Conservation (phyloP, 192 early-diverging fungal genomes). For the Coemansia sp. region DNA sequence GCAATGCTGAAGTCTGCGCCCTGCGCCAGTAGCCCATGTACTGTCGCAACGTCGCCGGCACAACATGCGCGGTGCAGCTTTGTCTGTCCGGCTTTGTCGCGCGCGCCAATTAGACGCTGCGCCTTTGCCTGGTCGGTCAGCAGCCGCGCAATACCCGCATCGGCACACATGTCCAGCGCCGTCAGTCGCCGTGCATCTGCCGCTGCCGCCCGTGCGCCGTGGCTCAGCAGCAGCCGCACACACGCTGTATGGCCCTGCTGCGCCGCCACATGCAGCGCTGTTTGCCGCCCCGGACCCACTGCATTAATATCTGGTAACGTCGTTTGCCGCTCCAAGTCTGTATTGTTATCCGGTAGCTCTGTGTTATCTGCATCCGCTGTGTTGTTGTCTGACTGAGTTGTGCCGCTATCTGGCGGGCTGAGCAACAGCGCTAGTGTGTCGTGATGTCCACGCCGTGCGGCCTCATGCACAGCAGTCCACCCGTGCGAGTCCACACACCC, state of each 20-base stretch:
- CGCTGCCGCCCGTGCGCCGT: slow-evolving; percentile 31
- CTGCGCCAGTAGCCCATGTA: slow-evolving; percentile 53
- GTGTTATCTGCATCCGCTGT: too few species aligned
- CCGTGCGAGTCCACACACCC: slow-evolving; percentile 31
- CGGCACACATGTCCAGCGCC: slow-evolving; percentile 44
- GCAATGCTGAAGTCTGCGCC: slow-evolving; percentile 67
- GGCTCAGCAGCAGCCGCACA: slow-evolving; percentile 36
- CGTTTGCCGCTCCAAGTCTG: too few species aligned
- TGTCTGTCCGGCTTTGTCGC: slow-evolving; percentile 64
- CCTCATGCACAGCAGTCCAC: slow-evolving; percentile 46
- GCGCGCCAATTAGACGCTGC: slow-evolving; percentile 25
- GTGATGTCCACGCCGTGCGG: slow-evolving; percentile 21
- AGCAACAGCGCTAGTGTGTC: slow-evolving; percentile 39
- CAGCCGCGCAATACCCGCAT: slow-evolving; percentile 42
- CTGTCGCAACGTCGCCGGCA: slow-evolving; percentile 56
- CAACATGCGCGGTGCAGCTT: slow-evolving; percentile 65
- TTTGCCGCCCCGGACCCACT: slow-evolving; percentile 23
- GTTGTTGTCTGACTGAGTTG: too few species aligned
- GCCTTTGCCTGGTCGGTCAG: slow-evolving; percentile 39
- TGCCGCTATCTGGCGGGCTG: slow-evolving; percentile 14
- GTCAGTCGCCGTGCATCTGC: slow-evolving; percentile 40
- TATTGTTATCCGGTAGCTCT: too few species aligned
- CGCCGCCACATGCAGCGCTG: slow-evolving; percentile 45
- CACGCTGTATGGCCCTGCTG: slow-evolving; percentile 21
- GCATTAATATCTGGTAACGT: slow-evolving; percentile 39